Percentiles rank a stretch among this genome's conserved stretches.
Evolutionary conservation across 2,329 filamentous ascomycete genomes (phyloP).

Genomic region (Myriangium duriaei): DNA sequence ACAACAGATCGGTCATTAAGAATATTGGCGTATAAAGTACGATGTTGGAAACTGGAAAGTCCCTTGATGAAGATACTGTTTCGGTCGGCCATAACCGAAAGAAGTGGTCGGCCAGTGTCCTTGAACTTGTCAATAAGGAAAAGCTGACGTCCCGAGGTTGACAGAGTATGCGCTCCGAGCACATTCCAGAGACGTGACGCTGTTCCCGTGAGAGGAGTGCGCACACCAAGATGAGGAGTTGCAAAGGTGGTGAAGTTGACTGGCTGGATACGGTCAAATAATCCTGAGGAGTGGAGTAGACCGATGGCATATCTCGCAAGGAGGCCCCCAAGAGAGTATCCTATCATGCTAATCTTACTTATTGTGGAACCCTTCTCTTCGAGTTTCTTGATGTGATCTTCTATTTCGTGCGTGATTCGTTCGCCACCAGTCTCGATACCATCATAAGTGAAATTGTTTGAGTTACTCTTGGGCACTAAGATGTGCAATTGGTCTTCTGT

Average conservation of each 20-base stretch:
- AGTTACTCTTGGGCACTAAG: constrained; percentile 59
- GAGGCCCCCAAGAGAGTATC: constrained; percentile 81
- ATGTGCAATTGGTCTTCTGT: constrained; percentile 54
- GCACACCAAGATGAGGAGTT: constrained; percentile 53
- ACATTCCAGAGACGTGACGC: constrained; percentile 51
- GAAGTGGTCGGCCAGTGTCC: constrained; percentile 65
- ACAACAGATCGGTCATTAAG: constrained; percentile 72
- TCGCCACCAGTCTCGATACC: constrained; percentile 59
- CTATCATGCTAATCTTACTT: constrained; percentile 71
- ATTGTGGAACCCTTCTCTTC: constrained; percentile 55
- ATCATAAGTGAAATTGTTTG: constrained; percentile 56
- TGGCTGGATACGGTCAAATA: constrained; percentile 68
- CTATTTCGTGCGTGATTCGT: constrained; percentile 50
- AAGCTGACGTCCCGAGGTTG: constrained; percentile 71
- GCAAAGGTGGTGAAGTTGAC: constrained; percentile 93
- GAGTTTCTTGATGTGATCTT: constrained; percentile 42
- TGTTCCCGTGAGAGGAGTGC: constrained; percentile 31
- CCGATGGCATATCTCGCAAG: constrained; percentile 80
- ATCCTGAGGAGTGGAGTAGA: constrained; percentile 65
- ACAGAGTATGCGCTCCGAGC: constrained; percentile 69
- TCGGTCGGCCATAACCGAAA: constrained; percentile 70
- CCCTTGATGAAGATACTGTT: constrained; percentile 76
- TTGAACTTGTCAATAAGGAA: constrained; percentile 81
- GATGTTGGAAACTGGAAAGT: constrained; percentile 61
- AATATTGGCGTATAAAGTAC: constrained; percentile 73